A percentile compares a stretch with the other conserved stretches of the same genome.
These are phyloP conservation scores for Cercospora sojina DNA, from an alignment of 2,329 filamentous ascomycete species.

Conservation along the genomic window DNA sequence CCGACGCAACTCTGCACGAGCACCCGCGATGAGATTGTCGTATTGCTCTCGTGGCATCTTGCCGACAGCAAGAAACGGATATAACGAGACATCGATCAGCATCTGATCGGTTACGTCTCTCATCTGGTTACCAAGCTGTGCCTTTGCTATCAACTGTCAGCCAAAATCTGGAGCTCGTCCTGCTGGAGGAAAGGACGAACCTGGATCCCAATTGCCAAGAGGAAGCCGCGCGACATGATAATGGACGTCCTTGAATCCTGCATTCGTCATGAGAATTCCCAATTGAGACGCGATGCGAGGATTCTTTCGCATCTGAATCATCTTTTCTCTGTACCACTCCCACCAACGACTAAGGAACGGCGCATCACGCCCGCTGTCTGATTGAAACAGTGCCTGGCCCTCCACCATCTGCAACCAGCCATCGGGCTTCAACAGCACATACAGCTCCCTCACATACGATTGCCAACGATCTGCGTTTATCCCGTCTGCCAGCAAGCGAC, in stretches of 20 bases:
- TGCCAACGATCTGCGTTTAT: slow-evolving; percentile 72
- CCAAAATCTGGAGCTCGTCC: neutral
- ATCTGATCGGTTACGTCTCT: slow-evolving; percentile 19
- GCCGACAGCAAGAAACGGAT: slow-evolving; percentile 19
- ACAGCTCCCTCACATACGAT: slow-evolving; percentile 73
- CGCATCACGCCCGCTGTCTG: slow-evolving; percentile 54
- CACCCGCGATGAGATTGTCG: slow-evolving; percentile 22
- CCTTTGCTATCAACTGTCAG: slow-evolving; percentile 3
- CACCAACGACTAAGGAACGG: slow-evolving; percentile 31
- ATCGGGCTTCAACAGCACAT: slow-evolving; percentile 66
- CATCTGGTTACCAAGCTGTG: slow-evolving; percentile 9
- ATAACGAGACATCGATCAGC: slow-evolving; percentile 23
- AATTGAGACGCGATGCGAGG: slow-evolving; percentile 26
- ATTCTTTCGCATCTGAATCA: slow-evolving; percentile 28
- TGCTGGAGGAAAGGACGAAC: neutral
- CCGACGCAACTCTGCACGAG: slow-evolving; percentile 20
- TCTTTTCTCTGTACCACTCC: slow-evolving; percentile 24
- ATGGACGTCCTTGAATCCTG: slow-evolving; percentile 24
- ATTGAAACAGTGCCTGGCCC: slow-evolving; percentile 81
- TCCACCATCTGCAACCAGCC: slow-evolving; percentile 92
- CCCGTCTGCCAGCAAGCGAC: slow-evolving; percentile 67
- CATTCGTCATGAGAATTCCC: slow-evolving; percentile 21
- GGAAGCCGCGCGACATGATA: slow-evolving; percentile 9
- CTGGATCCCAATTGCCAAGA: slow-evolving; percentile 12
- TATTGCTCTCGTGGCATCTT: slow-evolving; percentile 20